A percentile compares a stretch with the other conserved stretches of the same genome.
Conservation (phyloP, 371 early-diverging fungal species). For the Circinella umbellata region DNA sequence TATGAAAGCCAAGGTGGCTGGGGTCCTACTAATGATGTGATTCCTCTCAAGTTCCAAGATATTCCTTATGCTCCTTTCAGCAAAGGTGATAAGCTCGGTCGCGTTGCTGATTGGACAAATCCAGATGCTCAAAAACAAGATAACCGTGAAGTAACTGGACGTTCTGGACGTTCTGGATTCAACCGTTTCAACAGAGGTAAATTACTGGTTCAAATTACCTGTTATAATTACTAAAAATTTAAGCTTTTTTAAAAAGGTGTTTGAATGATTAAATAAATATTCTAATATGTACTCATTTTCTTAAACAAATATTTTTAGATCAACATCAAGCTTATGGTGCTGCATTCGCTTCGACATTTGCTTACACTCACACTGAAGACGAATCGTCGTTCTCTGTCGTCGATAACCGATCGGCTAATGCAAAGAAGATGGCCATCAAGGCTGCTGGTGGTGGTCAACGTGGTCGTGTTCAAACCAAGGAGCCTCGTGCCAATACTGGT, state of each 20-base stretch:
- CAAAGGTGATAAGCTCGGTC: constrained; percentile 93
- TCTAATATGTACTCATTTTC: too few relatives aligned
- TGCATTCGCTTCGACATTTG: constrained; percentile 86
- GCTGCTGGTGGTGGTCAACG: constrained; percentile 46
- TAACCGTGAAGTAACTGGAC: constrained; percentile 55
- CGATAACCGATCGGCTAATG: constrained; percentile 79
- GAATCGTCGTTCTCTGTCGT: constrained; percentile 97
- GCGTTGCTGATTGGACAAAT: constrained; percentile 92
- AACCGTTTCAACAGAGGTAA: constrained; percentile 70
- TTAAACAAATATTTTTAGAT: constrained; percentile 24
- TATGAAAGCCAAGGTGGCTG: constrained; percentile 77
- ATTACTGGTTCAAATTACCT: neutral
- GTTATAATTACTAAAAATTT: neutral
- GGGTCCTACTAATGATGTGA: constrained; percentile 69
- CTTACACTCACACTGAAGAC: constrained; percentile 91
- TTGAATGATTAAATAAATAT: neutral
- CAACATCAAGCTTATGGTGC: constrained; percentile 88
- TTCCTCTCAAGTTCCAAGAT: constrained; percentile 72
- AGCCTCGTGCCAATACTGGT: constrained; percentile 21
- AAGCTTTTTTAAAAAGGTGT: too few relatives aligned
- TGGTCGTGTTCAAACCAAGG: constrained; percentile 41
- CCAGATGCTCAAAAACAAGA: constrained; percentile 72
- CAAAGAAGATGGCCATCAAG: constrained; percentile 73
- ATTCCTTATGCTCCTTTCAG: constrained; percentile 97
- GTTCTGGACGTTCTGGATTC: constrained; percentile 62